Conservation (phyloP, 2,329 filamentous ascomycete species). For the Penicillium brasilianum region DNA sequence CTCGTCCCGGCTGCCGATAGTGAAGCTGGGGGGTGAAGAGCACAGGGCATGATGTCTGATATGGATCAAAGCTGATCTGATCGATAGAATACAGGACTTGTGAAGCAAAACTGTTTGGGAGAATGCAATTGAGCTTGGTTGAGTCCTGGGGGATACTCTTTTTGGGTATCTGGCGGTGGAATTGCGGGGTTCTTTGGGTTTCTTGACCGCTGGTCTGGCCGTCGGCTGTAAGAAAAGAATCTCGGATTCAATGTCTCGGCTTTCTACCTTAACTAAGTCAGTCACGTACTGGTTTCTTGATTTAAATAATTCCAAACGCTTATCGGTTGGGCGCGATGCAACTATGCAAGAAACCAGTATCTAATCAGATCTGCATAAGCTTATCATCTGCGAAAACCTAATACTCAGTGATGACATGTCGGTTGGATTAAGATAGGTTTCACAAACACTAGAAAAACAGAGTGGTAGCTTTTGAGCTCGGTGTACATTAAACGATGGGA, state of each 20-base stretch:
- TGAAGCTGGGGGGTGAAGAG: neutral
- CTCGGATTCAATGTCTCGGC: too few species aligned
- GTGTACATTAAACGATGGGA: neutral
- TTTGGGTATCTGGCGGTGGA: neutral
- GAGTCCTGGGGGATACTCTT: neutral
- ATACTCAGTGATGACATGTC: neutral
- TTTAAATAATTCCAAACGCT: too few species aligned
- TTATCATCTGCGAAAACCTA: too few species aligned
- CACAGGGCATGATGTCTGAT: neutral
- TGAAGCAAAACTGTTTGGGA: neutral
- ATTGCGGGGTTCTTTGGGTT: neutral
- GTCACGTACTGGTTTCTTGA: too few species aligned
- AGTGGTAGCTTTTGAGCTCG: neutral
- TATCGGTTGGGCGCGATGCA: neutral
- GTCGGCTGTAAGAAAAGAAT: neutral
- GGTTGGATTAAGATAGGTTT: neutral
- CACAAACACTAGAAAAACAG: neutral
- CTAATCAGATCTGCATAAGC: neutral
- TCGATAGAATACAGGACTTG: neutral
- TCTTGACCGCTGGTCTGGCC: slow-evolving; percentile 7
- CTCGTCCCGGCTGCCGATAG: neutral
- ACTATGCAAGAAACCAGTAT: neutral
- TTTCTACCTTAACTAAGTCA: too few species aligned
- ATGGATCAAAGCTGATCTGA: neutral
- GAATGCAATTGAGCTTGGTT: neutral